Percentiles rank a stretch among this genome's conserved stretches.
Conservation (phyloP, 2,329 filamentous ascomycete genomes). For the Trichocomaceae sp. region DNA sequence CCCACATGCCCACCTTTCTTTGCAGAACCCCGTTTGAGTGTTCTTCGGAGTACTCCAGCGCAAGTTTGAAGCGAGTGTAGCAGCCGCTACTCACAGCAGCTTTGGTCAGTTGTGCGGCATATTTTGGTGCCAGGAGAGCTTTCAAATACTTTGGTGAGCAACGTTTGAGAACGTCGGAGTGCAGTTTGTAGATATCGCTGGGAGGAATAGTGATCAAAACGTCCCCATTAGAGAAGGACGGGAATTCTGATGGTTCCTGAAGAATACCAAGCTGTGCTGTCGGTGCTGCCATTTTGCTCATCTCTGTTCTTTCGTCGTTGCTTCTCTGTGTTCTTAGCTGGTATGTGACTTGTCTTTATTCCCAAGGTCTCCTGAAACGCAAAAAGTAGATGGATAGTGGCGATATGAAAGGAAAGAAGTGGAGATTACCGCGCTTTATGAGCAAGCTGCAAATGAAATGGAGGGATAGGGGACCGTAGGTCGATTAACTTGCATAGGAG, state of each 20-base stretch:
- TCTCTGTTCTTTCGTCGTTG: not conserved
- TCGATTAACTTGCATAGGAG: not conserved
- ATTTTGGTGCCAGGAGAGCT: slow-evolving; percentile 16
- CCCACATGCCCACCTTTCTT: slow-evolving; percentile 8
- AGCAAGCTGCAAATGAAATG: not conserved
- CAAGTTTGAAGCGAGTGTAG: slow-evolving; percentile 19
- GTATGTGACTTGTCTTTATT: not conserved
- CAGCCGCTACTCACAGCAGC: slow-evolving; percentile 22
- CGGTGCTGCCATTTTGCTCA: not conserved
- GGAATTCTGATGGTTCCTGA: slow-evolving; percentile 22
- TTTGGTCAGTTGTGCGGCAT: slow-evolving; percentile 23
- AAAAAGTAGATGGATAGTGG: not conserved
- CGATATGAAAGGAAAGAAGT: not conserved
- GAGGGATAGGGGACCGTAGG: slow-evolving; percentile 7
- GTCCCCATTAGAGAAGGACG: slow-evolving; percentile 34
- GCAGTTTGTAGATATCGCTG: slow-evolving; percentile 32
- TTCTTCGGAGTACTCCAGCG: slow-evolving; percentile 12
- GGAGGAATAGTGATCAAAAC: slow-evolving; percentile 32
- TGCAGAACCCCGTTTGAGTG: slow-evolving; percentile 13
- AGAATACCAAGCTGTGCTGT: no score
- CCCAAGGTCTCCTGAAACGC: not conserved
- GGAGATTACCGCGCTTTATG: not conserved
- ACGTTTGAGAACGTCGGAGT: slow-evolving; percentile 25
- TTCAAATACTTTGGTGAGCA: slow-evolving; percentile 19
- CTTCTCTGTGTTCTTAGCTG: not conserved